Conservation (phyloP, 345 rosid species). For the Gossypioides kirkii region DNA sequence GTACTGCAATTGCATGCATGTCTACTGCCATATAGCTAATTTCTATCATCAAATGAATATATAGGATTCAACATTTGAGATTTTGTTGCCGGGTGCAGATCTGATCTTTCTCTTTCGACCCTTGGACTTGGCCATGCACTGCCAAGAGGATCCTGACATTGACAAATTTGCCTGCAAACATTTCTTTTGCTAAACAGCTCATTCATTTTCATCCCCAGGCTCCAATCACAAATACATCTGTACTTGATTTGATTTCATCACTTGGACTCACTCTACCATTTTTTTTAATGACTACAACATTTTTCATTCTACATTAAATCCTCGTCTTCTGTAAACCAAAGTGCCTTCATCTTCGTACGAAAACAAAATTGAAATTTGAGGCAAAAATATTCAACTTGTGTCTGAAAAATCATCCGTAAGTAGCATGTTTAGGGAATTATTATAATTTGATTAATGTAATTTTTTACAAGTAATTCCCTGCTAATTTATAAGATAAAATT, state of each 20-base stretch:
- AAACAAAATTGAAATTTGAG: too few species aligned
- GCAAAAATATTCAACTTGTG: too few species aligned
- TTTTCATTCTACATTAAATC: neutral
- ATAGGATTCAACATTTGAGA: constrained; percentile 27
- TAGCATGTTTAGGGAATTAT: too few species aligned
- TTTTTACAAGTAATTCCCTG: too few species aligned
- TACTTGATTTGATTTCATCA: neutral
- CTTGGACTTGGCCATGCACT: constrained; percentile 14
- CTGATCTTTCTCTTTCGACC: constrained; percentile 23
- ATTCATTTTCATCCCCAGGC: constrained; percentile 18
- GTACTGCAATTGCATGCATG: constrained; percentile 13
- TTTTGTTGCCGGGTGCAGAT: constrained; percentile 39
- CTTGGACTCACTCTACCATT: neutral
- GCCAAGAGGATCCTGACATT: constrained; percentile 24
- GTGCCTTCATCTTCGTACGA: neutral
- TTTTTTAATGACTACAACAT: neutral
- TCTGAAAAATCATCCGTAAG: too few species aligned
- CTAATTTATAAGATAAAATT: too few species aligned
- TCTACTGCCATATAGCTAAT: neutral
- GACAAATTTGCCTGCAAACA: constrained; percentile 22
- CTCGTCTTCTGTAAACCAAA: neutral
- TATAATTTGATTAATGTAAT: too few species aligned
- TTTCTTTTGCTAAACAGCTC: constrained; percentile 32
- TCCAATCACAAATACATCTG: neutral
- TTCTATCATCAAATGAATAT: constrained; percentile 3